These are phyloP conservation scores for Talaromyces sp. DNA, from an alignment of 2,329 filamentous ascomycete species.

Conservation along the genomic window DNA sequence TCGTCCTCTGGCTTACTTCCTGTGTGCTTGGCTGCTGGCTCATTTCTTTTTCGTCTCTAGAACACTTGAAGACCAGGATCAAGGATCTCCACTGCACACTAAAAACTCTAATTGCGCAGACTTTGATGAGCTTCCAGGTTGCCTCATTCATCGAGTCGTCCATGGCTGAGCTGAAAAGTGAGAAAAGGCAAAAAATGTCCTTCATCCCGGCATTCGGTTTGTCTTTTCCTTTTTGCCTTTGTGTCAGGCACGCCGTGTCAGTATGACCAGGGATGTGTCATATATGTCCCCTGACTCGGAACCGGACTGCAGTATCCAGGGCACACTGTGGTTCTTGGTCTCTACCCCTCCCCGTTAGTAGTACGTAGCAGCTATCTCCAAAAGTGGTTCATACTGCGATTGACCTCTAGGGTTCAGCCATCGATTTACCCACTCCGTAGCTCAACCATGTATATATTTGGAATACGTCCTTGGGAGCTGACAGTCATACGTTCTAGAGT, in stretches of 20 bases:
- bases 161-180: conserved; percentile 16
- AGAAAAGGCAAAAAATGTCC: too few relatives aligned
- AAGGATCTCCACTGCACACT: not conserved
- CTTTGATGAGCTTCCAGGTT: not conserved
- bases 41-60: not conserved
- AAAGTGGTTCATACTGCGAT: not conserved
- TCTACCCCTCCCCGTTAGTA: not conserved
- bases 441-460: not conserved
- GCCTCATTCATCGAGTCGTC: not conserved
- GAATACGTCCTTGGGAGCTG: not conserved
- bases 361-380: not conserved
- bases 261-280: not conserved
- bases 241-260: not conserved
- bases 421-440: not conserved
- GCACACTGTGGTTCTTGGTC: not conserved
- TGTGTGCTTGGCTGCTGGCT: not conserved
- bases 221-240: not conserved
- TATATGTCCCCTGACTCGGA: not conserved
- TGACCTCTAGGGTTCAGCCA: not conserved
- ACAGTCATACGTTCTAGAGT: not conserved
- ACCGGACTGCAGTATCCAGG: not conserved
- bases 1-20: not conserved
- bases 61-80: not conserved
- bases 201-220: not conserved
- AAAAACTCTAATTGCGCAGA: conserved; percentile 10